Conservation (phyloP, 371 early-diverging fungal species). For the Rhizomucor miehei region DNA sequence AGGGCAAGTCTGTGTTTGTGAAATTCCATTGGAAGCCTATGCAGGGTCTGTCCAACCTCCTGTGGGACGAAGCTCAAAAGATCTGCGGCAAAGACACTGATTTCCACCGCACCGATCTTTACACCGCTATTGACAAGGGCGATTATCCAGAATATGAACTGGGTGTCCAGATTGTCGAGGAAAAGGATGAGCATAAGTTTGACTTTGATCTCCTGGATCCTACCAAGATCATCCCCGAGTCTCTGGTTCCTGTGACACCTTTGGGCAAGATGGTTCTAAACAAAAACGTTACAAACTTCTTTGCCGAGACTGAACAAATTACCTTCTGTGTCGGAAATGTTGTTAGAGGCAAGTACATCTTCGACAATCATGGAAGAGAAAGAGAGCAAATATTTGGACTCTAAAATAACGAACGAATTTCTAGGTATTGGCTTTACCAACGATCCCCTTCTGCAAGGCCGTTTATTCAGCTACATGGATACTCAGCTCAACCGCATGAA, state of each 20-base stretch:
- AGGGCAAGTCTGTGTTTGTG: conserved; percentile 32
- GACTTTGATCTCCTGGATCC: conserved; percentile 45
- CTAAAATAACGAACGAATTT: too few relatives aligned
- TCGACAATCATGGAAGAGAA: background rate
- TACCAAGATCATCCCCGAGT: conserved; percentile 52
- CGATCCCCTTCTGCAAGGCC: conserved; percentile 48
- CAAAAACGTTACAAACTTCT: conserved; percentile 46
- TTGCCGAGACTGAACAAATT: conserved; percentile 50
- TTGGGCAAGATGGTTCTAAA: conserved; percentile 47
- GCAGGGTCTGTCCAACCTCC: conserved; percentile 32
- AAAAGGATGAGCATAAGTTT: conserved; percentile 30
- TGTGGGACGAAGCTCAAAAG: conserved; percentile 45
- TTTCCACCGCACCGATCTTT: conserved; percentile 41
- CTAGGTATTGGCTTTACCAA: conserved; percentile 37
- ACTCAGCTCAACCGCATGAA: conserved; percentile 47
- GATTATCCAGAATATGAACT: conserved; percentile 46
- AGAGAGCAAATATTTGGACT: too few relatives aligned
- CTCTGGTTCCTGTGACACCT: conserved; percentile 30
- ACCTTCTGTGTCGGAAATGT: conserved; percentile 29
- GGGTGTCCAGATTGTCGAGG: conserved; percentile 40
- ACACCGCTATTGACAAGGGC: conserved; percentile 34
- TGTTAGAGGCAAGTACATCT: conserved; percentile 32
- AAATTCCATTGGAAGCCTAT: conserved; percentile 53
- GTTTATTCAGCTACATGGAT: conserved; percentile 47
- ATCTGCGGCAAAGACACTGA: conserved; percentile 45